Percentiles rank a stretch among this genome's conserved stretches.
phyloP scores from a whole-genome alignment of 495 filamentous ascomycete genomes.

The Aspergillus nidulans region DNA sequence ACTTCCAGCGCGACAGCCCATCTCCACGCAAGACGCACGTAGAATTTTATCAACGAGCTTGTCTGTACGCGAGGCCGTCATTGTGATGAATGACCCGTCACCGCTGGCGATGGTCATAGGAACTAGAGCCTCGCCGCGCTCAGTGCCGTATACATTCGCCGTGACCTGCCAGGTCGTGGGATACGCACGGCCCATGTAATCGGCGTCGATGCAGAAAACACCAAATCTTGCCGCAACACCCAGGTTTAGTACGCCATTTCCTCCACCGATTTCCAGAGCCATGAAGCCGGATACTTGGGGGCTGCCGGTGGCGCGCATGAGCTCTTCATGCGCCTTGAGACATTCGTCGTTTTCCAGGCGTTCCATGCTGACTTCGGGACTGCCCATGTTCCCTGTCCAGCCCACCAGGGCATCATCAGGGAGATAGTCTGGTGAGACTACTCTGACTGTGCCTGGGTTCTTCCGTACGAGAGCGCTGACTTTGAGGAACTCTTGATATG shows the following conservation, averaged over 20 bases:
- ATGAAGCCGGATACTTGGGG: slow-evolving; percentile 26
- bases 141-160: slow-evolving; percentile 24
- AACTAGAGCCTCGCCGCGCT: slow-evolving; percentile 23
- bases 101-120: slow-evolving; percentile 35
- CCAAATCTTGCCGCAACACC: slow-evolving; percentile 23
- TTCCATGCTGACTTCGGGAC: slow-evolving; percentile 29
- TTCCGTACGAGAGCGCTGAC: slow-evolving; percentile 7
- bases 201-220: slow-evolving; percentile 33
- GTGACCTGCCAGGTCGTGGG: slow-evolving; percentile 34
- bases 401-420: slow-evolving; percentile 18
- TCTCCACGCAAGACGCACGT: slow-evolving; percentile 29
- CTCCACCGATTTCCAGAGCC: slow-evolving; percentile 35
- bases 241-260: slow-evolving; percentile 33
- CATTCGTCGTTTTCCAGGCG: slow-evolving; percentile 30
- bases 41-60: slow-evolving; percentile 29
- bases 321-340: slow-evolving; percentile 22
- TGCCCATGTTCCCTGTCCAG: slow-evolving; percentile 28
- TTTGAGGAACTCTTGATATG: slow-evolving; percentile 27
- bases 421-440: slow-evolving; percentile 19
- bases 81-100: slow-evolving; percentile 31
- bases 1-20: slow-evolving; percentile 29
- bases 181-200: slow-evolving; percentile 36
- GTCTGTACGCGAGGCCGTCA: slow-evolving; percentile 33
- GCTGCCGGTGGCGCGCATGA: slow-evolving; percentile 27
- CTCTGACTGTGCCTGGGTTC: slow-evolving; percentile 11